Evolutionary conservation across 495 filamentous ascomycete genomes (phyloP), one percentile per base, ranked within the genome.

Genomic region (Trichoderma orchidacearum): DNA sequence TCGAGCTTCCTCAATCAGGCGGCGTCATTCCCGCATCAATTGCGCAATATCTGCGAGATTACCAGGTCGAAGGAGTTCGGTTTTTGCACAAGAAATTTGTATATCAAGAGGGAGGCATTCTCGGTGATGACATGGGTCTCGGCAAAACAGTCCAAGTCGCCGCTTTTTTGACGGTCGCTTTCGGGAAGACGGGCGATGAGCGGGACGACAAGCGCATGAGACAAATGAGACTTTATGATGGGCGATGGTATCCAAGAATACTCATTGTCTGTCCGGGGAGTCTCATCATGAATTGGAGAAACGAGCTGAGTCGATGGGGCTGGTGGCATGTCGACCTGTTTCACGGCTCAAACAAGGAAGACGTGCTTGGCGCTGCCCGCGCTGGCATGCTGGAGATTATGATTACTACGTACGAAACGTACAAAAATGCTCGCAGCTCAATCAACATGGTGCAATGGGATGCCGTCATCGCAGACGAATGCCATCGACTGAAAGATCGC

Each of bases 61-160:
- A 98, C 64, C 93, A 98, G 68, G 75, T 97, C 3, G 77, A 88
- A 31, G 93, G 93, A 25, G 89, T 82, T 8, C 81, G 78, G 17
- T 97, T 96, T 64, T 72, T 98, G 6, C 94, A 98, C 66, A 80
- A 89, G 58, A 72, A 85, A 30, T 98, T 98, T 63, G 86, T 96
- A 17, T 93, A 89, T 62, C 94, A 97, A 59, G 87, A 84, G 57
- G 93, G 94, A 3, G 90, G 88, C 4, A 86, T 98, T 23, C 75
- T 98, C 2, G 81, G 94, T 1, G 93, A 98, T 68, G 93, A 98
- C 64, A 98, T 98, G 93, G 93, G 93, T 30, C 70, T 98, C 30
- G 93, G 93, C 0, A 98, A 98, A 68, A 98, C 93, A 0, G 88
- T 98, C 13, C 93, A 98, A 69, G 90, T 98, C 28, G 94, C 93